These are phyloP conservation scores for Excoecaria agallocha DNA, from an alignment of 345 rosid genomes.

Conservation along the genomic window DNA sequence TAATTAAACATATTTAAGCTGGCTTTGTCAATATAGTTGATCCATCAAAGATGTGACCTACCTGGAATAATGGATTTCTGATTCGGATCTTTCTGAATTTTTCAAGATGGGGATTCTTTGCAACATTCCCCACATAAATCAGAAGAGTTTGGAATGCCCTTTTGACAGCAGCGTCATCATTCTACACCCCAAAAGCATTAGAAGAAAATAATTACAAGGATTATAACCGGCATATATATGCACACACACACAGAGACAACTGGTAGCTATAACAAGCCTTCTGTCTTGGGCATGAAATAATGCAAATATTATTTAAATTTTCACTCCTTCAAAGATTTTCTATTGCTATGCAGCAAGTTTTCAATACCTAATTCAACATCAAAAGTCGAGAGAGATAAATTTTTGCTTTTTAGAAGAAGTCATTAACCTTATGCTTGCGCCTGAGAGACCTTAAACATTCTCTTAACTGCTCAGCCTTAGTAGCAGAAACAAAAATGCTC, in stretches of 20 bases:
- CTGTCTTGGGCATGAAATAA: neutral
- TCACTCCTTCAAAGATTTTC: neutral
- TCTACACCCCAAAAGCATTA: conserved; percentile 32
- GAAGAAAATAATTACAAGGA: neutral
- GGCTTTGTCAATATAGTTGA: neutral
- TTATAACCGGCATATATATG: neutral
- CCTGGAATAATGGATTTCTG: conserved; percentile 59
- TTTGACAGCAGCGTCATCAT: conserved; percentile 49
- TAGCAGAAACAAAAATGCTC: conserved; percentile 22
- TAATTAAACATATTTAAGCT: neutral
- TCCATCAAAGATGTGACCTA: conserved; percentile 16
- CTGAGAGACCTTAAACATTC: conserved; percentile 68
- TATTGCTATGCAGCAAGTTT: neutral
- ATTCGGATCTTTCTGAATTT: conserved; percentile 71
- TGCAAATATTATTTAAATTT: neutral
- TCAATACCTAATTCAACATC: neutral
- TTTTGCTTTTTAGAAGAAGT: neutral
- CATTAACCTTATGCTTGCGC: conserved; percentile 52
- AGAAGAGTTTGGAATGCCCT: conserved; percentile 69
- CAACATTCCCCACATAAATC: conserved; percentile 55
- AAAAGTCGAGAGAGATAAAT: neutral
- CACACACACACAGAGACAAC: no score
- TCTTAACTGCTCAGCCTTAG: conserved; percentile 53
- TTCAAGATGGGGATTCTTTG: conserved; percentile 52
- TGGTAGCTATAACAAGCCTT: neutral